Conservation (phyloP, 176 grass and related monocot genomes). For the barley (Hordeum vulgare) region MorexV3_pseudomolecules_assembly NC_058524.1:616659944-616660443, state of each 20-base stretch:
- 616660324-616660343: constrained; percentile 60
- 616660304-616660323: constrained; percentile 92
- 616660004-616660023: constrained; percentile 91
- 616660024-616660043: constrained; percentile 98
- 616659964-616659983: constrained; percentile 96
- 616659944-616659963: constrained; percentile 87
- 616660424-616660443: constrained; percentile 76
- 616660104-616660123: constrained; percentile 79
- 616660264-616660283: constrained; percentile 88
- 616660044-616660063: constrained; percentile 80
- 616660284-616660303: constrained; percentile 86
- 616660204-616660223: constrained; percentile 76
- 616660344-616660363: constrained; percentile 95
- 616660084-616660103: constrained; percentile 91
- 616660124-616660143: constrained; percentile 95
- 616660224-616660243: constrained; percentile 84
- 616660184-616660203: constrained; percentile 87
- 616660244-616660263: constrained; percentile 79
- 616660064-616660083: constrained; percentile 96
- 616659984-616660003: constrained; percentile 89
- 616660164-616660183: constrained; percentile 82
- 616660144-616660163: constrained; percentile 97
- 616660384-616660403: constrained; percentile 78
- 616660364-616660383: constrained; percentile 82
- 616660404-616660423: constrained; percentile 69